Evolutionary conservation across 176 grass and related monocot genomes (phyloP).

Genomic region (Oryza rufipogon): DNA sequence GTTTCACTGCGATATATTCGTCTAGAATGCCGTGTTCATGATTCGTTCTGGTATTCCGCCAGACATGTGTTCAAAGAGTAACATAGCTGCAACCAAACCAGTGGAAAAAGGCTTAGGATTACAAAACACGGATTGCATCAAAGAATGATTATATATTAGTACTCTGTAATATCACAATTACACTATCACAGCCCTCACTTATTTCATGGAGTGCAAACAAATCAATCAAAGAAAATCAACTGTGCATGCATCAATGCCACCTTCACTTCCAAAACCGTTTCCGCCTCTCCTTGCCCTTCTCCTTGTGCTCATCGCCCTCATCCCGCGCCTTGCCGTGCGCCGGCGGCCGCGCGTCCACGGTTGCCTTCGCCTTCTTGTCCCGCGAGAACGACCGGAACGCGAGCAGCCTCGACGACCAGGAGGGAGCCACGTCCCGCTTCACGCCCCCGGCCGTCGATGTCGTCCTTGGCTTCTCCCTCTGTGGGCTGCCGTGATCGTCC

Average conservation of each 20-base stretch:
- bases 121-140: not conserved
- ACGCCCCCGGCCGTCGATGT: not conserved
- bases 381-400: slow-evolving; percentile 48
- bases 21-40: not conserved
- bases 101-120: not conserved
- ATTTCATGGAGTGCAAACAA: not conserved
- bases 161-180: not conserved
- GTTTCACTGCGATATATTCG: not conserved
- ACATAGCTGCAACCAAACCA: not conserved
- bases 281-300: slow-evolving; percentile 32
- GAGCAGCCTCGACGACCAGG: slow-evolving; percentile 41
- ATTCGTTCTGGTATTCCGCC: not conserved
- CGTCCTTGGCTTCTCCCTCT: slow-evolving; percentile 25
- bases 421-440: not conserved
- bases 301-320: slow-evolving; percentile 28
- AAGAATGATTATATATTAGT: not conserved
- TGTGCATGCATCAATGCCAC: not conserved
- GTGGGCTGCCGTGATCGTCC: slow-evolving; percentile 18
- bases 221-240: not conserved
- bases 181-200: not conserved
- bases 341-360: not conserved
- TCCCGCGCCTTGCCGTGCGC: slow-evolving; percentile 7
- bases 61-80: not conserved
- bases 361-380: slow-evolving; percentile 24
- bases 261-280: slow-evolving; percentile 54